Conservation (phyloP, 495 filamentous ascomycete species). For the Lepidopterella palustris region DNA sequence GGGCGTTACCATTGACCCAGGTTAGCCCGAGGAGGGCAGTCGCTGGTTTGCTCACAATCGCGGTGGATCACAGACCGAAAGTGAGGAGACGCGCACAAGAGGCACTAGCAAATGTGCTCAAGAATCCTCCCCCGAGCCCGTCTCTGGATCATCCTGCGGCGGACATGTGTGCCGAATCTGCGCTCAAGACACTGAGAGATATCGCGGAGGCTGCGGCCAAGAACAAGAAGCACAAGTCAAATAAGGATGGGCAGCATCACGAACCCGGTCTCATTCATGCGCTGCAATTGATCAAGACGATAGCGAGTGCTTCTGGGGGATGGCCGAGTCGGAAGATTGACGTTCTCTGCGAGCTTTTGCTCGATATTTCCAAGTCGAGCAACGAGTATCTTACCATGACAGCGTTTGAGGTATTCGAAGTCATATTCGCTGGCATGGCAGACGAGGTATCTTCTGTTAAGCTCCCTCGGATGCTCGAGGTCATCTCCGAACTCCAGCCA, state of each 20-base stretch:
- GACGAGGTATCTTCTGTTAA: constrained; percentile 81
- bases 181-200: constrained; percentile 66
- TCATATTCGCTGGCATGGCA: constrained; percentile 82
- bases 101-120: constrained; percentile 73
- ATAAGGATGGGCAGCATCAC: constrained; percentile 48
- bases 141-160: constrained; percentile 87
- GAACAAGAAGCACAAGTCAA: constrained; percentile 56
- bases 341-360: constrained; percentile 75
- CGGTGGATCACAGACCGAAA: constrained; percentile 86
- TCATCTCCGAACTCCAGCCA: constrained; percentile 81
- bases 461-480: constrained; percentile 77
- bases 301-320: constrained; percentile 77
- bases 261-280: constrained; percentile 85
- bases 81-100: constrained; percentile 93
- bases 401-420: constrained; percentile 93
- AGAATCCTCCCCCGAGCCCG: constrained; percentile 78
- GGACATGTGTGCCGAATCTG: constrained; percentile 90
- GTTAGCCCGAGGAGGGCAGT: constrained; percentile 84
- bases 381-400: constrained; percentile 94
- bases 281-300: constrained; percentile 80
- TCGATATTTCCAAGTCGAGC: constrained; percentile 76
- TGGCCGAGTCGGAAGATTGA: constrained; percentile 99
- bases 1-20: constrained; percentile 75
- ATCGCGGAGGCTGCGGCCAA: constrained; percentile 57
- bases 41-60: constrained; percentile 74